These are phyloP conservation scores for Tephrocybe rancida DNA, from an alignment of 768 basidiomycete species.

Conservation along the genomic window DNA sequence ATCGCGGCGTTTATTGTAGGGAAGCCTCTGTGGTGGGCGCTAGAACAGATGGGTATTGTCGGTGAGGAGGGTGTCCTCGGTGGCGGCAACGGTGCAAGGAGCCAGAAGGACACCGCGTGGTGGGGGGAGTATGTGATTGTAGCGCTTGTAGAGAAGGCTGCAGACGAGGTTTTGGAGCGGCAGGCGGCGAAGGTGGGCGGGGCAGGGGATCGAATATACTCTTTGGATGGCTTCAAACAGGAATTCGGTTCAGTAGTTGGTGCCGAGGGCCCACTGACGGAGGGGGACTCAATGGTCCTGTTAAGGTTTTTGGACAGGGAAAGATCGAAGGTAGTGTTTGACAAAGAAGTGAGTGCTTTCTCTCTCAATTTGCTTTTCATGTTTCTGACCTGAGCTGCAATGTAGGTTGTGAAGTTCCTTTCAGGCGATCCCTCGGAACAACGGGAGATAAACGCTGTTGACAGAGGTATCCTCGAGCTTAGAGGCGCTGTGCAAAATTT, in stretches of 20 bases:
- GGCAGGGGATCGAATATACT: constrained; percentile 65
- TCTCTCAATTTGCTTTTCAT: not conserved
- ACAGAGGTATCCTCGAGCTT: constrained; percentile 81
- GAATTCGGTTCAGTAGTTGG: constrained; percentile 52
- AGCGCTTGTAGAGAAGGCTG: constrained; percentile 64
- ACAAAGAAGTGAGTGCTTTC: constrained; percentile 59
- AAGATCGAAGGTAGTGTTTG: constrained; percentile 57
- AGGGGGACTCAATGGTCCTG: constrained; percentile 68
- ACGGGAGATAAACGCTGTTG: constrained; percentile 72
- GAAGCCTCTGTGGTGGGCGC: constrained; percentile 85
- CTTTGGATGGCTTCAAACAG: constrained; percentile 56
- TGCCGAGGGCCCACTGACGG: constrained; percentile 43
- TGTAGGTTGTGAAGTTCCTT: constrained; percentile 83
- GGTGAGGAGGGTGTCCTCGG: constrained; percentile 56
- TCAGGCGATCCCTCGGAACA: constrained; percentile 34
- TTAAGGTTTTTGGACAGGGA: constrained; percentile 84
- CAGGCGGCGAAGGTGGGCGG: constrained; percentile 45
- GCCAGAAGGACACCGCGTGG: constrained; percentile 49
- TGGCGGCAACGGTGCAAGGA: constrained; percentile 17
- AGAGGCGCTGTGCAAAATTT: constrained; percentile 70
- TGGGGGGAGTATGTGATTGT: constrained; percentile 76
- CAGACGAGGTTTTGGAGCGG: constrained; percentile 52
- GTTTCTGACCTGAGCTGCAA: not conserved
- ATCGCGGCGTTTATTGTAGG: constrained; percentile 73
- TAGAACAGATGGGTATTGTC: constrained; percentile 76